Evolutionary conservation across 805 yeast genomes (phyloP).

Genomic region (Metschnikowia matae): DNA sequence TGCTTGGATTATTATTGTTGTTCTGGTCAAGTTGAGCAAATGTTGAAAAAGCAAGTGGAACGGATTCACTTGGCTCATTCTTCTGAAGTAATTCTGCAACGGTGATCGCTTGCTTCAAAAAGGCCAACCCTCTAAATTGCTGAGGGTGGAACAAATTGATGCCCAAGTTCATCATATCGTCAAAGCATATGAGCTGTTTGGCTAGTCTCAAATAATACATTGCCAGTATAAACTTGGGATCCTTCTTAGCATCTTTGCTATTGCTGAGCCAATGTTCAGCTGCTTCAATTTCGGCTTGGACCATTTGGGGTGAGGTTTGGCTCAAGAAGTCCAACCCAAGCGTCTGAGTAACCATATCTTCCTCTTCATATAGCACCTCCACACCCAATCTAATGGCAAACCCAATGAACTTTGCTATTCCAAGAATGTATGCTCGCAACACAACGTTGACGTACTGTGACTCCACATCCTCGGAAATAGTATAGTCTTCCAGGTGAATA

Average conservation of each 20-base stretch:
- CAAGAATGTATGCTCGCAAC: conserved; percentile 48
- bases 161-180: conserved; percentile 5
- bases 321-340: conserved; percentile 46
- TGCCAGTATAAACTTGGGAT: conserved; percentile 8
- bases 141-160: conserved; percentile 6
- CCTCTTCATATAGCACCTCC: conserved; percentile 70
- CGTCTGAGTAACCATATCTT: conserved; percentile 62
- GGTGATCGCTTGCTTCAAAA: neutral
- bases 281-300: conserved; percentile 27
- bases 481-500: conserved; percentile 5
- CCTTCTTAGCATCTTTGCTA: conserved; percentile 11
- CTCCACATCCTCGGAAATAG: conserved; percentile 2
- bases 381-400: conserved; percentile 44
- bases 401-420: conserved; percentile 52
- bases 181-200: conserved; percentile 20
- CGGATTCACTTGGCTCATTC: neutral
- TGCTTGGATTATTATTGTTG: conserved; percentile 38
- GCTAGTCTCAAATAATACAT: conserved; percentile 27
- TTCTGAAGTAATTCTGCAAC: neutral
- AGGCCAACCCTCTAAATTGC: neutral
- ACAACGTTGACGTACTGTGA: conserved; percentile 44
- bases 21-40: conserved; percentile 34
- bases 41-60: conserved; percentile 25
- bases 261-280: conserved; percentile 32
- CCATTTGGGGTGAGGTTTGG: conserved; percentile 20